Conservation (phyloP, 768 basidiomycete species). For the Hypsizygus marmoreus region DNA sequence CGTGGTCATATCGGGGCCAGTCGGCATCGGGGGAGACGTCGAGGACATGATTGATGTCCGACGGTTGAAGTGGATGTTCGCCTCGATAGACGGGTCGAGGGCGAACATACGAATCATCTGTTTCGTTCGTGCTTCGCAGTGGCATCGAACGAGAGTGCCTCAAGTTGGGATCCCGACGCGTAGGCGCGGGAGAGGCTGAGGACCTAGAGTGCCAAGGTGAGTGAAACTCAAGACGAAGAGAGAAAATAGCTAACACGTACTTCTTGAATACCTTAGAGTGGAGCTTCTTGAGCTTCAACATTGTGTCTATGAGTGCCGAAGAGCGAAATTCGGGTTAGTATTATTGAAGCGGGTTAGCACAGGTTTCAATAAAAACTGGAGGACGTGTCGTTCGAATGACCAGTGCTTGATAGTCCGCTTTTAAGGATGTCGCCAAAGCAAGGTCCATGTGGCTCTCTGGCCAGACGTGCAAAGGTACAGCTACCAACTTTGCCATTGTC, state of each 20-base stretch:
- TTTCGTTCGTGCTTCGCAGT: constrained; percentile 20
- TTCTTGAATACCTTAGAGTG: constrained; percentile 16
- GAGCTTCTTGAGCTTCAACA: constrained; percentile 20
- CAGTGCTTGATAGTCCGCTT: too few relatives aligned
- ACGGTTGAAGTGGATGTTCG: constrained; percentile 10
- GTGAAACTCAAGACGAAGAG: not conserved
- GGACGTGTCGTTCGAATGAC: too few relatives aligned
- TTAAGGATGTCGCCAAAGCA: too few relatives aligned
- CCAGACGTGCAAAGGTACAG: too few relatives aligned
- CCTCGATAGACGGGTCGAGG: constrained; percentile 14
- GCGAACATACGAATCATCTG: constrained; percentile 14
- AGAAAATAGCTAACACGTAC: constrained; percentile 7
- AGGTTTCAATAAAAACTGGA: too few relatives aligned
- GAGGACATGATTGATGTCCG: constrained; percentile 13
- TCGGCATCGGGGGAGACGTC: constrained; percentile 15
- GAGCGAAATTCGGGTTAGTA: not conserved
- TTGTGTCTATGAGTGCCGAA: not conserved
- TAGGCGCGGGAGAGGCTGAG: constrained; percentile 5
- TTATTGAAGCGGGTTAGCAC: not conserved
- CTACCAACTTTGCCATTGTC: too few relatives aligned
- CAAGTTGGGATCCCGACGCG: constrained; percentile 12
- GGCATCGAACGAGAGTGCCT: constrained; percentile 24
- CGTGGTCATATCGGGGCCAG: constrained; percentile 6
- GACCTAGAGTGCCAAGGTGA: not conserved
- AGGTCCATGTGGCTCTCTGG: too few relatives aligned